Percentiles rank a stretch among this genome's conserved stretches.
phyloP scores from a whole-genome alignment of 352 stramenopile genomes.

The Thalassiosira ordinaria region DNA sequence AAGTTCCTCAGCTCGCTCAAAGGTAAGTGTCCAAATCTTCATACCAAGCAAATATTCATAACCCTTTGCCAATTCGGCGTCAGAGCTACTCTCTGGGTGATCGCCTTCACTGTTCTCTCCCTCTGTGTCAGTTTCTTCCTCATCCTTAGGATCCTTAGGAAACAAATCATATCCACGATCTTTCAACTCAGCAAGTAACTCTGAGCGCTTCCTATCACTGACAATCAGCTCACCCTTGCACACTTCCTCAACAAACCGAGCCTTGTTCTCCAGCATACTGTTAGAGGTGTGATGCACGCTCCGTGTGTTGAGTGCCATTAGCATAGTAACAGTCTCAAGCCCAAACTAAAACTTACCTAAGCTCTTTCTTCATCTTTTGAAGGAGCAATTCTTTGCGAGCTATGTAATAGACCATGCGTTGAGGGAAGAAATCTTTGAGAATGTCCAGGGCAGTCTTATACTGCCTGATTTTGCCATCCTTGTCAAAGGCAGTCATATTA shows the following conservation, averaged over 20 bases:
- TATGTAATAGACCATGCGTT: slow-evolving; percentile 89
- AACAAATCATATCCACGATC: slow-evolving; percentile 86
- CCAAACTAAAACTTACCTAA: too few species aligned
- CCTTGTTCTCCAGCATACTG: slow-evolving; percentile 96
- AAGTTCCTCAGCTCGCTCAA: slow-evolving; percentile 93
- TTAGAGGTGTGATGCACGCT: too few species aligned
- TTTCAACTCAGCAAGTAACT: slow-evolving; percentile 87
- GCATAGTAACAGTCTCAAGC: too few species aligned
- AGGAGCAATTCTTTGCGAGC: slow-evolving; percentile 83
- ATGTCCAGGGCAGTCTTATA: slow-evolving; percentile 91
- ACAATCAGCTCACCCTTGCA: slow-evolving; percentile 92
- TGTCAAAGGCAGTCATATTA: slow-evolving; percentile 98
- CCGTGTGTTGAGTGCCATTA: too few species aligned
- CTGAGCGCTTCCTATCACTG: slow-evolving; percentile 87
- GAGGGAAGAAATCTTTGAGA: slow-evolving; percentile 92
- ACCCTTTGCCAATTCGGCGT: slow-evolving; percentile 86
- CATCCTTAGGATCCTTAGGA: slow-evolving; percentile 57
- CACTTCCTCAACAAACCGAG: slow-evolving; percentile 96
- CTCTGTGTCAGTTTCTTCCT: slow-evolving; percentile 42
- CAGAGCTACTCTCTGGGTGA: slow-evolving; percentile 59
- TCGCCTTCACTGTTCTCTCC: slow-evolving; percentile 69
- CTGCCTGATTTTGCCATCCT: slow-evolving; percentile 90
- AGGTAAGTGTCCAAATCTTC: slow-evolving; percentile 97
- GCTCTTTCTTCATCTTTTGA: slow-evolving; percentile 87
- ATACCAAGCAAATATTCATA: slow-evolving; percentile 99